A percentile compares a stretch with the other conserved stretches of the same genome.
Evolutionary conservation across 352 stramenopile species (phyloP).

Genomic region (Globisporangium rhizosaccharum): DNA sequence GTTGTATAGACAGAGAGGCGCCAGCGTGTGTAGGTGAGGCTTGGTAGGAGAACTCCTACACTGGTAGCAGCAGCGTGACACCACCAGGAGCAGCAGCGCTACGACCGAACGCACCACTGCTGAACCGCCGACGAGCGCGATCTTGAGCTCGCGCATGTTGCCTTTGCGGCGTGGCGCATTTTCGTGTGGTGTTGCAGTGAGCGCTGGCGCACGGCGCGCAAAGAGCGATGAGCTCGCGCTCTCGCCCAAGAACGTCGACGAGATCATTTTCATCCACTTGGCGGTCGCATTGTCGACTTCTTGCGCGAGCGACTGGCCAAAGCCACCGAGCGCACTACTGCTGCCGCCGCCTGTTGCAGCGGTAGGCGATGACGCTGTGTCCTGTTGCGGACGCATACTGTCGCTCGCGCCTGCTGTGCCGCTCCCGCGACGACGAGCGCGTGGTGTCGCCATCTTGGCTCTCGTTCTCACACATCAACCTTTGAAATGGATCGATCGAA

Average conservation of each 20-base stretch:
- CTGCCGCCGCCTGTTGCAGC: neutral
- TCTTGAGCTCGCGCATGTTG: constrained; percentile 65
- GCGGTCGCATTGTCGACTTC: constrained; percentile 37
- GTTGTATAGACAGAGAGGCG: neutral
- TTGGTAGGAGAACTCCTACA: neutral
- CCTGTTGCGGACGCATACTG: too few species aligned
- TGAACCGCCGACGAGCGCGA: constrained; percentile 71
- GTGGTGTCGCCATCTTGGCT: too few species aligned
- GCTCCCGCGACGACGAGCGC: too few species aligned
- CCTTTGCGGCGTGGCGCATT: constrained; percentile 11
- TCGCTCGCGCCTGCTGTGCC: too few species aligned
- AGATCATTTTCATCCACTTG: constrained; percentile 85
- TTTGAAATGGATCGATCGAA: too few species aligned
- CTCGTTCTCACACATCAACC: too few species aligned
- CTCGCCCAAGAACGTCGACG: constrained; percentile 71
- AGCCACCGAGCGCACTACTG: constrained; percentile 11
- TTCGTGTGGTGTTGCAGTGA: constrained; percentile 6
- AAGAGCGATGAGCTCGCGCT: constrained; percentile 21
- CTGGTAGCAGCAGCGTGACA: neutral
- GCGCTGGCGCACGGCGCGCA: constrained; percentile 5
- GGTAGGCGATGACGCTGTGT: neutral
- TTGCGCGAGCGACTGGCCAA: constrained; percentile 18
- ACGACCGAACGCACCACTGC: constrained; percentile 42
- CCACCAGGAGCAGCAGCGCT: too few species aligned
- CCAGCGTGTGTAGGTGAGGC: too few species aligned